Conservation (phyloP, 140 eudicot genomes). For the Eryngium alpinum region DNA sequence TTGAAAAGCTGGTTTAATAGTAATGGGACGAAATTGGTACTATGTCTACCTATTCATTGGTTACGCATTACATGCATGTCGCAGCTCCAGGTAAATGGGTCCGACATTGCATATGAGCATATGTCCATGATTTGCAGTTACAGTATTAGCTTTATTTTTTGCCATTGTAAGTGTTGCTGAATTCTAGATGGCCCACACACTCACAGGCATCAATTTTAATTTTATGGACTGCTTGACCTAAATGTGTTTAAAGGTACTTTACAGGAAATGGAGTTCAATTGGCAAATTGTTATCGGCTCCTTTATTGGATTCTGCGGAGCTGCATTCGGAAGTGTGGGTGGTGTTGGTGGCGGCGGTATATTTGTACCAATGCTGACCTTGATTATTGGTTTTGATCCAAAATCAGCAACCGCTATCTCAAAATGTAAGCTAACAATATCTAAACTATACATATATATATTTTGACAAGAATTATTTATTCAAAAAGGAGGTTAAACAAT, state of each 20-base stretch:
- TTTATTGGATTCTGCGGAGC: slow-evolving; percentile 89
- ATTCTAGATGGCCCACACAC: neutral
- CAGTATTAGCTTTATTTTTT: neutral
- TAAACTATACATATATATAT: neutral
- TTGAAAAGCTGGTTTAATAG: neutral
- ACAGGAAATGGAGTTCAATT: slow-evolving; percentile 76
- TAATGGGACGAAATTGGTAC: neutral
- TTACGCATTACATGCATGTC: neutral
- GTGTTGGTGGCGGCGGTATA: slow-evolving; percentile 96
- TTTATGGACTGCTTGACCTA: neutral
- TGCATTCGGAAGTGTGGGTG: slow-evolving; percentile 96
- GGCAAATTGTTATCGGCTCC: slow-evolving; percentile 69
- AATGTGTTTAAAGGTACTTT: slow-evolving; percentile 15
- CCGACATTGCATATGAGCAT: neutral
- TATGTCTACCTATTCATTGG: neutral
- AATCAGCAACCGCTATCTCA: slow-evolving; percentile 92
- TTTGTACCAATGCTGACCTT: slow-evolving; percentile 87
- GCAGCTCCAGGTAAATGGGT: neutral
- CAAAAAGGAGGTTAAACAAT: neutral
- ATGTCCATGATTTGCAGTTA: neutral
- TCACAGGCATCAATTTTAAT: neutral
- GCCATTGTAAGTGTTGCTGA: neutral
- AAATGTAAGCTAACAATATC: slow-evolving; percentile 48
- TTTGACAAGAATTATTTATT: neutral
- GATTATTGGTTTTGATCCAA: slow-evolving; percentile 82